Conservation (phyloP, 2,329 filamentous ascomycete species). For the Furcasterigmium furcatum region DNA sequence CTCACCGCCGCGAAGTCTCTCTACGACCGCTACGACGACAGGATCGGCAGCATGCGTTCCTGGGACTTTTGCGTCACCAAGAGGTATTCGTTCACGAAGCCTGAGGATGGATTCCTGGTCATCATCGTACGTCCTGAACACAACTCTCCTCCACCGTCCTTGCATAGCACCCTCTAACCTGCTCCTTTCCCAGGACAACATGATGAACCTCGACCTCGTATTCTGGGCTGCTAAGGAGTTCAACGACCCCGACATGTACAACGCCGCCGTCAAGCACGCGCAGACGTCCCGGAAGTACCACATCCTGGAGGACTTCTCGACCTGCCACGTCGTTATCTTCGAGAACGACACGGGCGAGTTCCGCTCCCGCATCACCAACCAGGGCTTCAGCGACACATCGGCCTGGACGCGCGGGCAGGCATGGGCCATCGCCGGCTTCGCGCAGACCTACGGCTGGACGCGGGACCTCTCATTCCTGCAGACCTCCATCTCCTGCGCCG, state of each 20-base stretch:
- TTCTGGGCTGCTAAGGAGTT: slow-evolving; percentile 34
- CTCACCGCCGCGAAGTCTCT: slow-evolving; percentile 30
- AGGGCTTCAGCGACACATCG: slow-evolving; percentile 38
- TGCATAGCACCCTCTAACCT: neutral
- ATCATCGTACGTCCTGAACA: slow-evolving; percentile 35
- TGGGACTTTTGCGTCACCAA: slow-evolving; percentile 41
- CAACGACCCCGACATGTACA: slow-evolving; percentile 21
- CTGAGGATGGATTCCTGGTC: slow-evolving; percentile 30
- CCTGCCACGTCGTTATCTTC: slow-evolving; percentile 42
- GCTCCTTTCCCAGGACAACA: slow-evolving; percentile 23
- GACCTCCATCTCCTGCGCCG: slow-evolving; percentile 36
- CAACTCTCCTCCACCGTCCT: too few species aligned
- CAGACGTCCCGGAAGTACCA: slow-evolving; percentile 32
- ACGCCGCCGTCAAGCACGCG: slow-evolving; percentile 35
- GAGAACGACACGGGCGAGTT: slow-evolving; percentile 32
- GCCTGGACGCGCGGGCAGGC: slow-evolving; percentile 47
- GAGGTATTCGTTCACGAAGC: slow-evolving; percentile 28
- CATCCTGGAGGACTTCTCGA: slow-evolving; percentile 29
- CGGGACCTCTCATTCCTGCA: slow-evolving; percentile 33
- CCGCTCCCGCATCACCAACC: slow-evolving; percentile 40
- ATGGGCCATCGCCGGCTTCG: slow-evolving; percentile 45
- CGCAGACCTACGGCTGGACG: slow-evolving; percentile 43
- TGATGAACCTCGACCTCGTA: slow-evolving; percentile 38
- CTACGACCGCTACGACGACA: slow-evolving; percentile 27
- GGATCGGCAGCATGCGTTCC: slow-evolving; percentile 30